Evolutionary conservation across 148 eudicot genomes (phyloP).

Genomic region (Chenopodium album): DNA sequence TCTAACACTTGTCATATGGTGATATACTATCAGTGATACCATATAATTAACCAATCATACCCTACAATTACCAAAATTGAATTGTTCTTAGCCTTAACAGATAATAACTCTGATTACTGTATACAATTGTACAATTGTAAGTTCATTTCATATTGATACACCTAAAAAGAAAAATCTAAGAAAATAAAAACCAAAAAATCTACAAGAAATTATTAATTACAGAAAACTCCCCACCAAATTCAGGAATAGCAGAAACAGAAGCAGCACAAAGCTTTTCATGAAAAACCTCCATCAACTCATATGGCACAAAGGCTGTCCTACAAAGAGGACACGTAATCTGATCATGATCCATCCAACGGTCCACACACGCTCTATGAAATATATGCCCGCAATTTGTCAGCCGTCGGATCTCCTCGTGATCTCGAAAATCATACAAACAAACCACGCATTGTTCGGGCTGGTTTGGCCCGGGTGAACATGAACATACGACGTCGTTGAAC

Average conservation of each 20-base stretch:
- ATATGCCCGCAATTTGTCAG: conserved; percentile 53
- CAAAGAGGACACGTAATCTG: conserved; percentile 68
- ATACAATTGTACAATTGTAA: neutral
- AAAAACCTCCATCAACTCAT: conserved; percentile 45
- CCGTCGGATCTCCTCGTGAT: conserved; percentile 54
- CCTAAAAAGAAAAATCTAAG: conserved; percentile 13
- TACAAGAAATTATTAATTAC: conserved; percentile 33
- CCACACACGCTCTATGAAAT: conserved; percentile 62
- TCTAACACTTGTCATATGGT: too few relatives aligned
- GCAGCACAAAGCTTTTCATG: conserved; percentile 58
- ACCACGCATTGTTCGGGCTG: conserved; percentile 57
- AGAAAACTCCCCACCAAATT: conserved; percentile 54
- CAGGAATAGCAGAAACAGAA: conserved; percentile 45
- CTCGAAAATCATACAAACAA: conserved; percentile 57
- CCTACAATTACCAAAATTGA: neutral
- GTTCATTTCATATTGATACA: neutral
- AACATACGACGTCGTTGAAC: conserved; percentile 39
- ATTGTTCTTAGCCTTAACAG: neutral
- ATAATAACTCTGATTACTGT: neutral
- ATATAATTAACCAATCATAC: too few relatives aligned
- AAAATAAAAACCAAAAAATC: neutral
- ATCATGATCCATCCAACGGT: conserved; percentile 83
- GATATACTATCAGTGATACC: too few relatives aligned
- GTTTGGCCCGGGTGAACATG: neutral
- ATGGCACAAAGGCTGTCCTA: conserved; percentile 49